Conservation (phyloP, 495 filamentous ascomycete species). For the Astrothelium subdiscretum region DNA sequence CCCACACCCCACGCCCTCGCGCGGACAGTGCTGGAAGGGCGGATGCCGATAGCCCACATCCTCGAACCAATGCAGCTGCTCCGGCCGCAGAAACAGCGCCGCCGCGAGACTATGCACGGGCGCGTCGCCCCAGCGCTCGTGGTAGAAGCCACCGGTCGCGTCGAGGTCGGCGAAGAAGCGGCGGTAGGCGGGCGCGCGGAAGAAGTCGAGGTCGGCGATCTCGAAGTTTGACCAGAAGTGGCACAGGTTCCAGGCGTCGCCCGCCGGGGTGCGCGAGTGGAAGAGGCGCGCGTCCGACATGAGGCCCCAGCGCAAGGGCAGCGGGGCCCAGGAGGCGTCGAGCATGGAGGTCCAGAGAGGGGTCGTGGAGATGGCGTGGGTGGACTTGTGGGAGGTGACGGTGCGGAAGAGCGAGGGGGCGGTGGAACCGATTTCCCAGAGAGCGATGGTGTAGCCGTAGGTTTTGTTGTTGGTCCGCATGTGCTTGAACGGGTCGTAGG, state of each 20-base stretch:
- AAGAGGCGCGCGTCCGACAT: slow-evolving; percentile 8
- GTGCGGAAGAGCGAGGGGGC: slow-evolving; percentile 90
- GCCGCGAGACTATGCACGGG: slow-evolving; percentile 78
- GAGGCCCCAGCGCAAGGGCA: not conserved
- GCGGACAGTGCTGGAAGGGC: slow-evolving; percentile 92
- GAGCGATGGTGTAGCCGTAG: slow-evolving; percentile 26
- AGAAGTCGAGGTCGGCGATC: slow-evolving; percentile 46
- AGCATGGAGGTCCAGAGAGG: slow-evolving; percentile 85
- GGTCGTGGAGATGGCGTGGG: slow-evolving; percentile 62
- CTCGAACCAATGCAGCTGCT: slow-evolving; percentile 92
- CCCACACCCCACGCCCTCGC: not conserved
- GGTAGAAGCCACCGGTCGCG: slow-evolving; percentile 43
- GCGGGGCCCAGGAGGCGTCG: slow-evolving; percentile 36
- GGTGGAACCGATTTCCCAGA: slow-evolving; percentile 89
- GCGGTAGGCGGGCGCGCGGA: slow-evolving; percentile 40
- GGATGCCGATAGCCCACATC: slow-evolving; percentile 96
- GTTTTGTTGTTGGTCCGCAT: slow-evolving; percentile 31
- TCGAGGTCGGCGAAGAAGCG: slow-evolving; percentile 46
- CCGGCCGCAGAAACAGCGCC: slow-evolving; percentile 66
- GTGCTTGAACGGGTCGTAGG: slow-evolving; percentile 32
- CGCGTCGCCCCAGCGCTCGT: slow-evolving; percentile 48
- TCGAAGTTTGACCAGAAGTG: slow-evolving; percentile 65
- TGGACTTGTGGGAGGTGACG: slow-evolving; percentile 74
- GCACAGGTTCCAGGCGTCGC: slow-evolving; percentile 77
- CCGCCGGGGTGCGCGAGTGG: slow-evolving; percentile 42